Percentiles rank a stretch among this genome's conserved stretches.
Conservation (phyloP, 2,329 filamentous ascomycete genomes). For the Rasamsonia emersonii region DNA sequence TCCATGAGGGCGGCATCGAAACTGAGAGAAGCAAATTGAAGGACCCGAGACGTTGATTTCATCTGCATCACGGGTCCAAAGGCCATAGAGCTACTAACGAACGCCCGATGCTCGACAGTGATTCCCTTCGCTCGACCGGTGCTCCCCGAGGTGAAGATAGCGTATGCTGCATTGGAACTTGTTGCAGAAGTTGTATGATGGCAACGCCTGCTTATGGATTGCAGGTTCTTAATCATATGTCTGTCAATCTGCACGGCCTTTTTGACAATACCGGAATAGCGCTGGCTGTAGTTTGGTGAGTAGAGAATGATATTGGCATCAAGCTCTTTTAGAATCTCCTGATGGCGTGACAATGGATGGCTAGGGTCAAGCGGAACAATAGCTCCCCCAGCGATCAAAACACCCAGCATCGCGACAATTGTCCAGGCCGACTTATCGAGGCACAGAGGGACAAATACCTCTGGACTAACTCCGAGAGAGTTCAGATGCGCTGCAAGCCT, state of each 20-base stretch:
- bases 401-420: slow-evolving; percentile 23
- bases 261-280: slow-evolving; percentile 21
- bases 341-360: slow-evolving; percentile 25
- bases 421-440: slow-evolving; percentile 28
- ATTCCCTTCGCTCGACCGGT: slow-evolving; percentile 32
- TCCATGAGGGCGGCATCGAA: slow-evolving; percentile 16
- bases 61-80: slow-evolving; percentile 20
- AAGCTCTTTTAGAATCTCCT: slow-evolving; percentile 24
- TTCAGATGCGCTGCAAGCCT: slow-evolving; percentile 1
- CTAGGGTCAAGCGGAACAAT: slow-evolving; percentile 27
- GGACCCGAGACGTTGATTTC: slow-evolving; percentile 20
- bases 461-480: slow-evolving; percentile 9
- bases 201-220: slow-evolving; percentile 8
- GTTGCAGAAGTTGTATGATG: slow-evolving; percentile 10
- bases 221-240: slow-evolving; percentile 20
- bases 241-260: slow-evolving; percentile 25
- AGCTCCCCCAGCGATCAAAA: slow-evolving; percentile 26
- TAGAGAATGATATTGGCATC: slow-evolving; percentile 24
- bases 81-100: slow-evolving; percentile 23
- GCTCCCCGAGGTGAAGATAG: slow-evolving; percentile 30
- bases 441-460: slow-evolving; percentile 24
- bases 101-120: slow-evolving; percentile 25
- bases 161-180: slow-evolving; percentile 24
- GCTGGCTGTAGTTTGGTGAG: slow-evolving; percentile 22
- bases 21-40: slow-evolving; percentile 39